Percentiles rank a stretch among this genome's conserved stretches.
These are phyloP conservation scores for Turritis glabra DNA, from an alignment of 345 rosid genomes.

Conservation along the genomic window DNA sequence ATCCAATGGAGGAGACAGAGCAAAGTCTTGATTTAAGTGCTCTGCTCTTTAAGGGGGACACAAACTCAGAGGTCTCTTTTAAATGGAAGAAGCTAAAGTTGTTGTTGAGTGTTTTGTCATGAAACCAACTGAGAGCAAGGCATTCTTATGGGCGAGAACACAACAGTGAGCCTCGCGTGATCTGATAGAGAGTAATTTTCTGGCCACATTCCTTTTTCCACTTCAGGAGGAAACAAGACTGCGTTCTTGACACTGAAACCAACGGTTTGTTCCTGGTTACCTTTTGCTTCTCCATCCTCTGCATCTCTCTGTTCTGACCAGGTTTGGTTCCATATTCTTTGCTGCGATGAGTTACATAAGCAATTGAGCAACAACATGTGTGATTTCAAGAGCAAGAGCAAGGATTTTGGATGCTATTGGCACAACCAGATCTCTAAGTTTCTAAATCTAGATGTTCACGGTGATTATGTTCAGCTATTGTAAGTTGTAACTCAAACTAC, in stretches of 20 bases:
- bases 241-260: constrained; percentile 76
- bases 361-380: not conserved
- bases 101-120: constrained; percentile 31
- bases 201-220: constrained; percentile 75
- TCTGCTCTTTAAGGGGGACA: constrained; percentile 2
- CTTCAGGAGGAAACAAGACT: constrained; percentile 74
- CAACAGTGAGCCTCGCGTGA: constrained; percentile 75
- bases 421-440: not conserved
- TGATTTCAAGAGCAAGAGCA: not conserved
- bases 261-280: constrained; percentile 54
- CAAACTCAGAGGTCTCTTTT: constrained; percentile 9
- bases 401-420: not conserved
- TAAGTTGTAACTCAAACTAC: not conserved
- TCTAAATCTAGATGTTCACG: not conserved
- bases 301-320: constrained; percentile 54
- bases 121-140: constrained; percentile 49
- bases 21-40: not conserved
- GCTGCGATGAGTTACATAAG: constrained; percentile 47
- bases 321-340: constrained; percentile 71
- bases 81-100: constrained; percentile 7
- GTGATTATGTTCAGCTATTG: not conserved
- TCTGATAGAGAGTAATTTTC: constrained; percentile 76
- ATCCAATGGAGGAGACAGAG: not conserved
- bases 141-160: constrained; percentile 69
- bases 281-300: constrained; percentile 36